phyloP scores from a whole-genome alignment of 306 rosid genomes.

The Arachis hypogaea region DNA sequence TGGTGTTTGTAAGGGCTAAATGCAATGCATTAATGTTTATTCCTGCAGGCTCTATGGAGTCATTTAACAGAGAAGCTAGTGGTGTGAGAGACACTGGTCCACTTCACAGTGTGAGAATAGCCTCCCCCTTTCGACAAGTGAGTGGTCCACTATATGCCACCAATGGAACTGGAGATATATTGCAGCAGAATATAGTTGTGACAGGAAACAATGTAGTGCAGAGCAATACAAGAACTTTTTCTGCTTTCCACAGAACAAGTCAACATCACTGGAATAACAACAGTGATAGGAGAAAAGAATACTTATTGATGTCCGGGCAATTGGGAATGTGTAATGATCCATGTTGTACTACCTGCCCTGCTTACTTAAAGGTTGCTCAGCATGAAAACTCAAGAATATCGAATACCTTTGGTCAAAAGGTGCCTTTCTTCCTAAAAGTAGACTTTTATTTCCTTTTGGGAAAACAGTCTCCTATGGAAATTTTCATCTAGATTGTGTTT shows the following conservation, averaged over 20 bases:
- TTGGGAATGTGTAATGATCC: slow-evolving; percentile 91
- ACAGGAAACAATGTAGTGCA: slow-evolving; percentile 45
- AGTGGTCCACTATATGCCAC: slow-evolving; percentile 55
- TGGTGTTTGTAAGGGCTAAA: slow-evolving; percentile 33
- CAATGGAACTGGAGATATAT: slow-evolving; percentile 44
- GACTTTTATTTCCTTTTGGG: background rate
- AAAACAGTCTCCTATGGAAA: background rate
- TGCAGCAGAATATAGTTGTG: slow-evolving; percentile 31
- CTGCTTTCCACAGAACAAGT: slow-evolving; percentile 35
- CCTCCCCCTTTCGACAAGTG: slow-evolving; percentile 48
- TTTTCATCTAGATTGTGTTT: background rate
- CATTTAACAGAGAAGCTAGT: slow-evolving; percentile 46
- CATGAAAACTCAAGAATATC: slow-evolving; percentile 46
- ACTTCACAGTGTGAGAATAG: slow-evolving; percentile 47
- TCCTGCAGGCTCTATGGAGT: slow-evolving; percentile 45
- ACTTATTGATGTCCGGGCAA: slow-evolving; percentile 74
- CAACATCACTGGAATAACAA: slow-evolving; percentile 48
- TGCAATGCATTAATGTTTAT: slow-evolving; percentile 56
- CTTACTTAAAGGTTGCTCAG: slow-evolving; percentile 50
- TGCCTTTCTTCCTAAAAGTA: slow-evolving; percentile 40
- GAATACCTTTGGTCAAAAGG: slow-evolving; percentile 57
- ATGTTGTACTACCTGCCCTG: slow-evolving; percentile 81
- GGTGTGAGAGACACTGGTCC: slow-evolving; percentile 65
- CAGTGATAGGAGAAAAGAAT: slow-evolving; percentile 56
- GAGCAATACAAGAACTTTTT: slow-evolving; percentile 38